phyloP scores from a whole-genome alignment of 345 rosid species.

The Eucalyptus erythrocorys region DNA sequence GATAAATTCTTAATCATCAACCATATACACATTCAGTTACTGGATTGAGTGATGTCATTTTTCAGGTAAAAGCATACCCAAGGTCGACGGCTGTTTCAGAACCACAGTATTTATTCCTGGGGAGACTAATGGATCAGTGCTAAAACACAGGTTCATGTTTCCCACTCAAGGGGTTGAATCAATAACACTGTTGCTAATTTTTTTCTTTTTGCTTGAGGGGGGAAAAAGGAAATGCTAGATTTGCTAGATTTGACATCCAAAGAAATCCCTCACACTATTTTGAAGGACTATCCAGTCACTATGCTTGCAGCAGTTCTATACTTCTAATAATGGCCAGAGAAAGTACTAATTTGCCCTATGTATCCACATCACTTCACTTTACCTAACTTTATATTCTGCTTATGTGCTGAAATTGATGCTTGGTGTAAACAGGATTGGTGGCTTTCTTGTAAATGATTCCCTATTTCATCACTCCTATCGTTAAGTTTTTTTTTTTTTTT shows the following conservation, averaged over 20 bases:
- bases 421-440: background rate
- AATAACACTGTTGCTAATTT: background rate
- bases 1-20: background rate
- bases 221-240: background rate
- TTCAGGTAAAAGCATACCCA: slow-evolving; percentile 75
- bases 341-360: background rate
- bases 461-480: background rate
- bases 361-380: background rate
- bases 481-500: background rate
- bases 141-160: slow-evolving; percentile 74
- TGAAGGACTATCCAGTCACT: background rate
- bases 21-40: background rate
- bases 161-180: background rate
- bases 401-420: background rate
- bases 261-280: background rate
- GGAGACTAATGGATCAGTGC: slow-evolving; percentile 97
- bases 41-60: background rate
- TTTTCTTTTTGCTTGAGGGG: background rate
- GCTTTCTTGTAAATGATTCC: background rate
- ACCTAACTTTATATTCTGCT: background rate
- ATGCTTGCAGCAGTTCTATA: background rate
- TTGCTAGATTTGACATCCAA: background rate
- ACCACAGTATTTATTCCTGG: slow-evolving; percentile 85
- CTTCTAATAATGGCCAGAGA: background rate
- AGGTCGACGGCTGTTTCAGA: slow-evolving; percentile 84